phyloP scores from a whole-genome alignment of 2,329 filamentous ascomycete species.

The Tolypocladium capitatum region DNA sequence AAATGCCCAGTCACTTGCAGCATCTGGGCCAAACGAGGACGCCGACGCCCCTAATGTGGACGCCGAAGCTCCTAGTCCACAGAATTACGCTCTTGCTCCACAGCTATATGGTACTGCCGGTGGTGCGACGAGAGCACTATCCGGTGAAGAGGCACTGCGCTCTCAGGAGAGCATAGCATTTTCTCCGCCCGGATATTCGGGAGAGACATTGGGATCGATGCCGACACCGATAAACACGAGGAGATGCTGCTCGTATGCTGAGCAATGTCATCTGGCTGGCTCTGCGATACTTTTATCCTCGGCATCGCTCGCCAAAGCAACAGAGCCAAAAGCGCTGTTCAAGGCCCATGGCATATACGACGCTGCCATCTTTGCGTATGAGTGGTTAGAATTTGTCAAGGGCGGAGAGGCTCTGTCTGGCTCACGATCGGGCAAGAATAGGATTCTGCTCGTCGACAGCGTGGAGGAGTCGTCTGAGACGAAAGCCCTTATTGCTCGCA shows the following conservation, averaged over 20 bases:
- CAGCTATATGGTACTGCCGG: not conserved
- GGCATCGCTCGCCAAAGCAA: conserved; percentile 22
- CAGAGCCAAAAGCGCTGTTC: conserved; percentile 25
- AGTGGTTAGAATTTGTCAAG: conserved; percentile 15
- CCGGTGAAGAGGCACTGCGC: not conserved
- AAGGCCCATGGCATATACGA: conserved; percentile 26
- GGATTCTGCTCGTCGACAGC: conserved; percentile 30
- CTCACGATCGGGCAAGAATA: conserved; percentile 1
- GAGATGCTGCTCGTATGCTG: conserved; percentile 18
- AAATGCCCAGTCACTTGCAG: too few relatives aligned
- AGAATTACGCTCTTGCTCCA: not conserved
- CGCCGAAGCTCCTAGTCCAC: not conserved
- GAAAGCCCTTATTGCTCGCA: conserved; percentile 16
- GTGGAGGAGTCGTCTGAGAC: conserved; percentile 16
- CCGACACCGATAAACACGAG: too few relatives aligned
- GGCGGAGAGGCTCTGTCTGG: conserved; percentile 2
- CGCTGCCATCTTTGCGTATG: conserved; percentile 19
- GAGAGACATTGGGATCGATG: too few relatives aligned
- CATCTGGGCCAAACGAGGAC: not conserved
- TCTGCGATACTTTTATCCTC: conserved; percentile 28
- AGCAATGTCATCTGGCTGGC: conserved; percentile 23
- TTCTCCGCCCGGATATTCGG: not conserved
- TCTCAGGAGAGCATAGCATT: not conserved
- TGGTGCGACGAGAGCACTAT: not conserved
- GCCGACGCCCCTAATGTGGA: not conserved